Percentiles rank a stretch among this genome's conserved stretches.
Conservation (phyloP, 2,329 filamentous ascomycete genomes). For the Fusarium liriodendri region DNA sequence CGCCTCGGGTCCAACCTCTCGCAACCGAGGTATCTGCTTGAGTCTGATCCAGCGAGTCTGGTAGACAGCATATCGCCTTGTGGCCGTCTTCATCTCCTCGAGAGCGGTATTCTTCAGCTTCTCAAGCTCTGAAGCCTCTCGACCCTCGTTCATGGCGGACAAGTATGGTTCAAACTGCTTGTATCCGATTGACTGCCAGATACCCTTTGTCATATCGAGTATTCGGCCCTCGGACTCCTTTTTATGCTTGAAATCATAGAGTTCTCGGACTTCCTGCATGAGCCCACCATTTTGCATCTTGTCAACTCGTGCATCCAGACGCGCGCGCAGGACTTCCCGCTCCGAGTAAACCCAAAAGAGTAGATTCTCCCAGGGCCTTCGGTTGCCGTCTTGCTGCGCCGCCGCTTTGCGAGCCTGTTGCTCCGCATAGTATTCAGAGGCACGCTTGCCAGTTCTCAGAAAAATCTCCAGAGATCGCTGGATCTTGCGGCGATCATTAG, state of each 20-base stretch:
- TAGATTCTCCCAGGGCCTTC: conserved; percentile 65
- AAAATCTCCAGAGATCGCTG: conserved; percentile 90
- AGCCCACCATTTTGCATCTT: conserved; percentile 78
- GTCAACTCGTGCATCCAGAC: conserved; percentile 82
- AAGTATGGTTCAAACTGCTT: conserved; percentile 88
- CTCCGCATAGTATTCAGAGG: conserved; percentile 88
- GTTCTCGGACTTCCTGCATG: conserved; percentile 59
- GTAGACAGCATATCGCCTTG: conserved; percentile 86
- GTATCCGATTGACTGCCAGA: conserved; percentile 97
- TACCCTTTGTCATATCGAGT: conserved; percentile 82
- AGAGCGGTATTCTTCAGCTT: conserved; percentile 69
- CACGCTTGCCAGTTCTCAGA: conserved; percentile 81
- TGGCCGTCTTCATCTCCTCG: conserved; percentile 83
- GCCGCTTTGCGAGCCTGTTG: conserved; percentile 65
- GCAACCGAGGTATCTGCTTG: conserved; percentile 79
- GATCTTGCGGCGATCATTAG: conserved; percentile 91
- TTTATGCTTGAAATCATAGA: conserved; percentile 55
- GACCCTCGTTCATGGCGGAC: conserved; percentile 52
- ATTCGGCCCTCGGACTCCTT: conserved; percentile 56
- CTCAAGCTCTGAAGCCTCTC: conserved; percentile 56
- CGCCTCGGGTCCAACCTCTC: conserved; percentile 61
- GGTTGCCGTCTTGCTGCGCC: conserved; percentile 36
- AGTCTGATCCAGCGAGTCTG: conserved; percentile 89
- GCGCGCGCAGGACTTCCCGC: conserved; percentile 71
- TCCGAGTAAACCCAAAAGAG: conserved; percentile 91